These are phyloP conservation scores for Passiflora organensis DNA, from an alignment of 345 rosid species.

Conservation along the genomic window DNA sequence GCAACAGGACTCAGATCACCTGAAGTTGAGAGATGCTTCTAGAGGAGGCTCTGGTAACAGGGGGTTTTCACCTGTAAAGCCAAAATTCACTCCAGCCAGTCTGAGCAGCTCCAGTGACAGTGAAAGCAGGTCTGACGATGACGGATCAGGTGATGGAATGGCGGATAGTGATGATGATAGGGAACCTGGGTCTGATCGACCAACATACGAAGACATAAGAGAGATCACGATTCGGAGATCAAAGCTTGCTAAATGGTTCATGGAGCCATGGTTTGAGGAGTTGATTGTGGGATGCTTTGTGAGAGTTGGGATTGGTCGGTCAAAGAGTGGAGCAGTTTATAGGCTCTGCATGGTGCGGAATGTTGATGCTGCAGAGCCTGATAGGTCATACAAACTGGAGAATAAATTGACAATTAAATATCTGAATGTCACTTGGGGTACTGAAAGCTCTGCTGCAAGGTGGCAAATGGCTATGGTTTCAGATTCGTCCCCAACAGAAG, in stretches of 20 bases:
- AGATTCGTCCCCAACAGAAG: slow-evolving; percentile 80
- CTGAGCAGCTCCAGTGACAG: slow-evolving; percentile 82
- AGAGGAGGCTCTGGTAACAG: slow-evolving; percentile 56
- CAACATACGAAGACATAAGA: slow-evolving; percentile 68
- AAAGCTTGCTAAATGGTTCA: slow-evolving; percentile 90
- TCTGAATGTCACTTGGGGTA: slow-evolving; percentile 84
- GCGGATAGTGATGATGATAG: slow-evolving; percentile 90
- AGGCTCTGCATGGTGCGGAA: slow-evolving; percentile 85
- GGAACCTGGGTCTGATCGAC: slow-evolving; percentile 51
- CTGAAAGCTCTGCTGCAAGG: slow-evolving; percentile 87
- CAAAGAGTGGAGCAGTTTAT: slow-evolving; percentile 68
- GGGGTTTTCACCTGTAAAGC: slow-evolving; percentile 63
- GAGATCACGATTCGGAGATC: slow-evolving; percentile 85
- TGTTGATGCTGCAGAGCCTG: slow-evolving; percentile 87
- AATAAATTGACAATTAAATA: slow-evolving; percentile 79
- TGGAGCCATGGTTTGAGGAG: slow-evolving; percentile 99
- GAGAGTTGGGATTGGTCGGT: slow-evolving; percentile 89
- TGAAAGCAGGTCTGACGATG: slow-evolving; percentile 85
- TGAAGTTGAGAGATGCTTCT: slow-evolving; percentile 70
- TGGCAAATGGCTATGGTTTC: slow-evolving; percentile 99
- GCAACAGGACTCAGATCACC: slow-evolving; percentile 91
- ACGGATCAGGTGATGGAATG: slow-evolving; percentile 77
- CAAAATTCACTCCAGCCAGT: slow-evolving; percentile 55
- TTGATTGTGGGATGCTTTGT: slow-evolving; percentile 93
- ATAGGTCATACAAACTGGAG: slow-evolving; percentile 73